These are phyloP conservation scores for Boeremia exigua DNA, from an alignment of 2,329 filamentous ascomycete species.

Conservation along the genomic window DNA sequence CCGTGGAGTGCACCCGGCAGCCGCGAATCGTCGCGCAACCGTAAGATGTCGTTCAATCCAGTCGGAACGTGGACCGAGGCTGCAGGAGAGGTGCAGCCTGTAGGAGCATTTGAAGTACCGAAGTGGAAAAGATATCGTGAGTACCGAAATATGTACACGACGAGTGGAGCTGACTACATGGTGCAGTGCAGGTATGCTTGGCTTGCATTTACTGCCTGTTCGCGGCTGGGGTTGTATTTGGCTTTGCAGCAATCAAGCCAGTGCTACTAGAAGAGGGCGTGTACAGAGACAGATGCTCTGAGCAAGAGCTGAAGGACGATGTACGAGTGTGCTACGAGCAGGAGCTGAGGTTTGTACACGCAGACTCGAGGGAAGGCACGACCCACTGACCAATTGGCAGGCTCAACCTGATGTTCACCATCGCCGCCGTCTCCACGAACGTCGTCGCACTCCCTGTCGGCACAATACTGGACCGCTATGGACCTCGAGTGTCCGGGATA, in stretches of 20 bases:
- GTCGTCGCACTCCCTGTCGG: slow-evolving; percentile 85
- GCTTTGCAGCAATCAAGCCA: slow-evolving; percentile 51
- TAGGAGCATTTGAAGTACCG: slow-evolving; percentile 62
- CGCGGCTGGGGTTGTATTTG: slow-evolving; percentile 64
- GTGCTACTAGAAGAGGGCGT: slow-evolving; percentile 47
- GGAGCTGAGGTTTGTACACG: slow-evolving; percentile 54
- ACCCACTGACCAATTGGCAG: slow-evolving; percentile 53
- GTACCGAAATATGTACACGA: slow-evolving; percentile 23
- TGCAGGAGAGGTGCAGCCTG: slow-evolving; percentile 48
- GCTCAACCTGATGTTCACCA: slow-evolving; percentile 91
- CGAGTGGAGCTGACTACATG: slow-evolving; percentile 21
- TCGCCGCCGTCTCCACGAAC: slow-evolving; percentile 86
- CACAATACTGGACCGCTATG: slow-evolving; percentile 81
- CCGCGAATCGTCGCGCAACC: slow-evolving; percentile 46
- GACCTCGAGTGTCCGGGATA: slow-evolving; percentile 77
- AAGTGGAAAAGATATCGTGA: slow-evolving; percentile 60
- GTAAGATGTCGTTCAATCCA: slow-evolving; percentile 59
- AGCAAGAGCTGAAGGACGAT: slow-evolving; percentile 43
- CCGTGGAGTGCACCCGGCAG: slow-evolving; percentile 48
- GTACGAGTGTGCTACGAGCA: slow-evolving; percentile 48
- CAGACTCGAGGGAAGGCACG: slow-evolving; percentile 61
- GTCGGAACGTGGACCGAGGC: slow-evolving; percentile 54
- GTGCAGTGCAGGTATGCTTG: slow-evolving; percentile 69
- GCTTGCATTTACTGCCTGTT: slow-evolving; percentile 77
- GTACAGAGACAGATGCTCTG: slow-evolving; percentile 46